These are phyloP conservation scores for Lactarius sp. DNA, from an alignment of 768 basidiomycete species.

Conservation along the genomic window DNA sequence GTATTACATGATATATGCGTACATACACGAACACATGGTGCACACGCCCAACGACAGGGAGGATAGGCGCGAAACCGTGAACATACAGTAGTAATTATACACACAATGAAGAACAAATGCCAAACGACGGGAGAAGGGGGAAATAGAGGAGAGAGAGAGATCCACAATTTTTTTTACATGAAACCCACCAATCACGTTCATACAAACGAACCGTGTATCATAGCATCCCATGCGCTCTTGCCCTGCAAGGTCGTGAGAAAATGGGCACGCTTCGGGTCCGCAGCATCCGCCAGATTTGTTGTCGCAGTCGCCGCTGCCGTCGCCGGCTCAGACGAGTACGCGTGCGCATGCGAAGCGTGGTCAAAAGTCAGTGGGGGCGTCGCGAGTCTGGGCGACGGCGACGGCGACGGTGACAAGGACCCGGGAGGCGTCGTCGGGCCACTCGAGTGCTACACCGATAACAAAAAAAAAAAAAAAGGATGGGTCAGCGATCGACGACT, in stretches of 20 bases:
- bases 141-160: background rate
- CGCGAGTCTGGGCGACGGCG: conserved; percentile 15
- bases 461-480: background rate
- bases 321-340: conserved; percentile 13
- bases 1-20: conserved; percentile 2
- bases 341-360: background rate
- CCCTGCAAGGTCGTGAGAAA: conserved; percentile 54
- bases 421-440: conserved; percentile 16
- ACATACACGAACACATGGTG: background rate
- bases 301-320: background rate
- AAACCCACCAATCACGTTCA: background rate
- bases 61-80: background rate
- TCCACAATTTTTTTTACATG: background rate
- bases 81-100: background rate
- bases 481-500: conserved; percentile 8
- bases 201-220: conserved; percentile 64
- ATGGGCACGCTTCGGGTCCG: conserved; percentile 39
- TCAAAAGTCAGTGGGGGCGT: conserved; percentile 18
- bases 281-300: conserved; percentile 14
- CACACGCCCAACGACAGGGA: conserved; percentile 1
- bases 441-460: conserved; percentile 6
- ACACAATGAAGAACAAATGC: background rate
- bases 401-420: conserved; percentile 15
- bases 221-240: conserved; percentile 62
- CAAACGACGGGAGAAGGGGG: background rate